Evolutionary conservation across 2,329 filamentous ascomycete species (phyloP), one percentile per base, ranked within the genome.

Genomic region (Fusarium secorum): DNA sequence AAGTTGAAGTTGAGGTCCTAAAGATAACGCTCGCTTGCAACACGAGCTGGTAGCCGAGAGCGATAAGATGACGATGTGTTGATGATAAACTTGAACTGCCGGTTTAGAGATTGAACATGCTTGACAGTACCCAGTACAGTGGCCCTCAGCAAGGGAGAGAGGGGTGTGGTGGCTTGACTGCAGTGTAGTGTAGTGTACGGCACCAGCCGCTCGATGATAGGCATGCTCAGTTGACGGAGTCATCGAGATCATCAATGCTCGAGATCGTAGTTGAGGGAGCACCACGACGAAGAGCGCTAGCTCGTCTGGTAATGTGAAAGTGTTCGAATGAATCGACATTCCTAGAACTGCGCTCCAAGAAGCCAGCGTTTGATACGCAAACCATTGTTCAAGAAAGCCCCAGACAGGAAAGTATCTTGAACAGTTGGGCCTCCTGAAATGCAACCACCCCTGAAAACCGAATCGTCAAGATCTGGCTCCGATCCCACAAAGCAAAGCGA

Each of bases 401-500:
- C 18, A 41, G 35, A 33, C 28, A 44, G 18, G 28, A 62, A 24
- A n/a, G 48, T 39, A 49, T 38, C 24, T 61, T 20, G 42, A 39
- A 5, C 44, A 46, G 22, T 52, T 46, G 35, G 28, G 33, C 28
- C 59, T 48, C 48, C 26, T 38, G 51, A 14, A 39, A 32, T 59
- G 41, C 57, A 33, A 26, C 44, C 45, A 24, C 33, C 38, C 14
- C n/a, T 57, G 20, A 28, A 30, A 35, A 44, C 30, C 8, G 32
- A 48, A 52, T 28, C 24, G 44, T 61, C 20, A 20, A 53, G 54
- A 62, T 42, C 20, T 52, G 48, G 33, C n/a, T 42, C 33, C 39
- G 54, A 68, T 68, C 63, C 66, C 44, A 53, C 42, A 42, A 32
- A 52, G 33, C 41, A 68, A 49, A 35, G 58, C 48, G 35, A 68